phyloP scores from a whole-genome alignment of 495 filamentous ascomycete species.

The Neurospora sp. region DNA sequence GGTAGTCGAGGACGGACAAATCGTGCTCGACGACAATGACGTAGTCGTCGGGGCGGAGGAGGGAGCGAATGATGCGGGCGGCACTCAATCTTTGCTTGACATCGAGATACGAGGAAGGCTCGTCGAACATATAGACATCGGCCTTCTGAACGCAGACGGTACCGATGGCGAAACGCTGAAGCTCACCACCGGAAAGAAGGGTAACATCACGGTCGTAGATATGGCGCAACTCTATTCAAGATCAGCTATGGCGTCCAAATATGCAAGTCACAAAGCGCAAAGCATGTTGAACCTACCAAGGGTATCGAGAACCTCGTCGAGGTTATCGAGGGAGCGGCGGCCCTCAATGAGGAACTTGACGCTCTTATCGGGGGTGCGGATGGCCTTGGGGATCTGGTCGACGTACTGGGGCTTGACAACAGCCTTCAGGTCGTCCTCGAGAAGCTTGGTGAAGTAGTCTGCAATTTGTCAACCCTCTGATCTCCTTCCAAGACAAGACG shows the following conservation, averaged over 20 bases:
- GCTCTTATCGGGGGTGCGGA: conserved; percentile 64
- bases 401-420: conserved; percentile 99
- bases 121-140: conserved; percentile 99
- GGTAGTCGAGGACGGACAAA: conserved; percentile 92
- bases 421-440: conserved; percentile 93
- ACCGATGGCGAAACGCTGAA: conserved; percentile 95
- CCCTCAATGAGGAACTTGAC: conserved; percentile 68
- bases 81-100: conserved; percentile 95
- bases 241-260: conserved; percentile 13
- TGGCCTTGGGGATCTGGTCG: conserved; percentile 89
- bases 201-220: conserved; percentile 81
- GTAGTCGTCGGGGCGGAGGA: conserved; percentile 82
- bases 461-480: conserved; percentile 5
- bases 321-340: conserved; percentile 65
- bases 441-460: conserved; percentile 98
- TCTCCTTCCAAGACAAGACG: background rate
- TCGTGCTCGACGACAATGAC: conserved; percentile 99
- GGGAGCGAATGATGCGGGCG: conserved; percentile 79
- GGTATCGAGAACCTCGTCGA: conserved; percentile 73
- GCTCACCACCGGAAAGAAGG: conserved; percentile 88
- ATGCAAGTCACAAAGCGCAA: background rate
- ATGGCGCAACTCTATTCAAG: conserved; percentile 60
- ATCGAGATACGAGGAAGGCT: conserved; percentile 95
- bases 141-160: conserved; percentile 92
- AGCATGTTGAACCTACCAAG: conserved; percentile 46